phyloP scores from a whole-genome alignment of 2,329 filamentous ascomycete genomes.

The Daldinia sp. region DNA sequence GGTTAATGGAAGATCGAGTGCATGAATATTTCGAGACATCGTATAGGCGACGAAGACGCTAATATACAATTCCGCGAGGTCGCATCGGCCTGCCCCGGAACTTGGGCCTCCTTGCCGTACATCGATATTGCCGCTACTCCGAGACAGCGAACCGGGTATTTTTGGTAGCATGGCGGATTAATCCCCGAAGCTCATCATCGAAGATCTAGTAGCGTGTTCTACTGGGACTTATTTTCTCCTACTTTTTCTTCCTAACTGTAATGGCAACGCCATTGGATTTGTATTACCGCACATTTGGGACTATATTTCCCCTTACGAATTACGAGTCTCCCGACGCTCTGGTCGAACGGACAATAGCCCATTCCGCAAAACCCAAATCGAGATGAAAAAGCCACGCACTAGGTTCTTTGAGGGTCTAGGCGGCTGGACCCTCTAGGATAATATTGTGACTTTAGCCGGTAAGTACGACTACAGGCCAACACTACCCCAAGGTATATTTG shows the following conservation, averaged over 20 bases:
- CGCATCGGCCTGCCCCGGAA: conserved; percentile 31
- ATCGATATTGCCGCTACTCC: conserved; percentile 34
- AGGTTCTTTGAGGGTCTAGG: neutral
- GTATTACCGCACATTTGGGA: too few relatives aligned
- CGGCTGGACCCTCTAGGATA: conserved; percentile 24
- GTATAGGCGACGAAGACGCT: conserved; percentile 1
- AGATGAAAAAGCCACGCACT: conserved; percentile 3
- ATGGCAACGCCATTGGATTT: neutral
- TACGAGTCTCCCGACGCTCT: neutral
- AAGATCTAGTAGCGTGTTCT: neutral
- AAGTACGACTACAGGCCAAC: conserved; percentile 11
- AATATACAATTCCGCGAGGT: conserved; percentile 30
- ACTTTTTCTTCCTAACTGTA: neutral
- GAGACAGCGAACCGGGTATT: conserved; percentile 31
- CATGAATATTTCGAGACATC: neutral
- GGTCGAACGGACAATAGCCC: neutral
- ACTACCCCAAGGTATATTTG: neutral
- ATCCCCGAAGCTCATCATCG: conserved; percentile 6
- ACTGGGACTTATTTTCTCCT: neutral
- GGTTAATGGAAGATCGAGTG: neutral
- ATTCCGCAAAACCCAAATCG: neutral
- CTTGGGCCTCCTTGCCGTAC: conserved; percentile 34
- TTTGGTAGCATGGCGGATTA: conserved; percentile 9
- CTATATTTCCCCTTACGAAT: neutral
- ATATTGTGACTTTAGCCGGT: conserved; percentile 35